Base-by-base conservation (phyloP, 2,329 filamentous ascomycete species). In the Ascochyta clinopodiicola region DNA sequence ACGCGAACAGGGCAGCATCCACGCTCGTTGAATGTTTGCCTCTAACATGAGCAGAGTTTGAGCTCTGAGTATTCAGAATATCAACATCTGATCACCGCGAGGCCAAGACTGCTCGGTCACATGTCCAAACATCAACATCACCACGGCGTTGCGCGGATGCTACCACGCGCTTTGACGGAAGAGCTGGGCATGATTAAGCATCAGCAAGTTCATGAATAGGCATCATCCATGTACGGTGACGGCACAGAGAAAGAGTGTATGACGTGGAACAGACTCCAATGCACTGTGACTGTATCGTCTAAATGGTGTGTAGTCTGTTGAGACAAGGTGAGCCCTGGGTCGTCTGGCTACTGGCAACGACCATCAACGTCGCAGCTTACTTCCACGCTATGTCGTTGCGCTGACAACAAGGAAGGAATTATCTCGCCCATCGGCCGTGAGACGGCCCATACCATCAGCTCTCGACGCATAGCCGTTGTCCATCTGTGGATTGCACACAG, bases 21-120 rank as follows among this genome's bases (percentile, higher is more conserved):
- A 43, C 45, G 37, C 52, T 47, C 10, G n/a, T 25, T 34, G 51
- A 21, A 22, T 47, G 50, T 22, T 8, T 36, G 56, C 47, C 37
- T 36, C 6, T 42, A 42, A 43, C 35, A 51, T 55, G 25, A 19
- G 12, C n/a, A 21, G 13, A 2, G n/a, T 13, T 29, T 45, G 32
- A 19, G 21, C 29, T 29, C 44, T 34, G 21, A 39, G 32, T 44
- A 25, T 39, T 34, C 44, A 49, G 29, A 4, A 9, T 29, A 29
- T 29, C 27, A 29, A 29, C 27, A 29, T 9, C 12, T 31, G 29
- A 15, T 13, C 4, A 31, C 29, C 4, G 12, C 31, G 35, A 46
- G 36, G 44, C 45, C 22, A 37, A 40, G 24, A 35, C 24, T 19
- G 31, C 15, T 24, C 21, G n/a, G n/a, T 40, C 25, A 27, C 25